Conservation (phyloP, 2,329 filamentous ascomycete species). For the Dothideomycetes sp. region DNA sequence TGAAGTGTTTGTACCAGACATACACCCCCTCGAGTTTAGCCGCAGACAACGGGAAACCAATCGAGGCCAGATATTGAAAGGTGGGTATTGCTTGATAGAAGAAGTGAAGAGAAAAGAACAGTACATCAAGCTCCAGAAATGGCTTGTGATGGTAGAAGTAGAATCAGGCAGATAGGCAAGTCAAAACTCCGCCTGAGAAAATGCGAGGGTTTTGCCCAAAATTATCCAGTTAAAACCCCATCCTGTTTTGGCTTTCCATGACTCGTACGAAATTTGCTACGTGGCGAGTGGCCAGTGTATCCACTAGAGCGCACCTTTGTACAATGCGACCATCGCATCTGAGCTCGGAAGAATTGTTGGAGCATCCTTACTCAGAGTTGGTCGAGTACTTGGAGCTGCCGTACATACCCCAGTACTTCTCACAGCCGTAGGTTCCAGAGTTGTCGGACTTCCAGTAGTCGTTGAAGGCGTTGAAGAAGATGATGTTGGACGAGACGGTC, state of each 20-base stretch:
- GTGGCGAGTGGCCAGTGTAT: background rate
- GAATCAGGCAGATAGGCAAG: background rate
- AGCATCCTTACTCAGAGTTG: background rate
- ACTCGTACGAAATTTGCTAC: slow-evolving; percentile 6
- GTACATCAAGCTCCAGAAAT: background rate
- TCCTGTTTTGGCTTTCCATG: slow-evolving; percentile 3
- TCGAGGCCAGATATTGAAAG: background rate
- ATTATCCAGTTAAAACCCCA: too few relatives aligned
- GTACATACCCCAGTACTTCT: slow-evolving; percentile 60
- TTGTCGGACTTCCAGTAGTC: slow-evolving; percentile 65
- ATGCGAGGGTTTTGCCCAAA: too few relatives aligned
- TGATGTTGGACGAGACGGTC: slow-evolving; percentile 48
- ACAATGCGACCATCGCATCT: background rate
- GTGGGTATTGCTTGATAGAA: background rate
- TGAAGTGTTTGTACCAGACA: background rate
- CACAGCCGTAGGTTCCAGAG: slow-evolving; percentile 53
- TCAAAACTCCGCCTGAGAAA: too few relatives aligned
- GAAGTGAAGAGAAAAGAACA: background rate
- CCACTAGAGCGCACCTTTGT: background rate
- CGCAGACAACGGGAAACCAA: background rate
- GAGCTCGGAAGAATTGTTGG: background rate
- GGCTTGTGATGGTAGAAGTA: background rate
- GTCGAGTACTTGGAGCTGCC: background rate
- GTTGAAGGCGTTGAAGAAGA: slow-evolving; percentile 73
- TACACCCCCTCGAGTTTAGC: background rate